Base-by-base conservation (phyloP, 179 eudicot genomes). In the Silene noctiflora region DNA sequence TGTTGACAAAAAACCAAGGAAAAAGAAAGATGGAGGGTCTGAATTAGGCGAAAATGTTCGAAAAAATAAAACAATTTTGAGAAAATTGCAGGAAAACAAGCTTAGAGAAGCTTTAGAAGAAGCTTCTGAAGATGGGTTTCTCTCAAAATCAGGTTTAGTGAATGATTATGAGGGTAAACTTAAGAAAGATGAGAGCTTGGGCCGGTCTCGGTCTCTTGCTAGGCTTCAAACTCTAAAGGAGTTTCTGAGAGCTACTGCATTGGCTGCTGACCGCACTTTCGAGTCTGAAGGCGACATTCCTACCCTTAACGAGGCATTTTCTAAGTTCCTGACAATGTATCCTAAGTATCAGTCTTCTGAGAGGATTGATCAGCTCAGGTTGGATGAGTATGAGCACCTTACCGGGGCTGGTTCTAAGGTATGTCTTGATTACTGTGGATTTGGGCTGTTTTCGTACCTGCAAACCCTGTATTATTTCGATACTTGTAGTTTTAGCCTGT, bases 41-140 rank as follows among this genome's bases (percentile, higher is more conserved):
- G 83, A 80, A 71, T 79, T 77, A 48, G 86, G 76, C 2, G 89
- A 89, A 25, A 88, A 86, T 44, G 48, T 79, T 73, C 89, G 82
- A 84, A 83, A 76, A 72, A 89, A 89, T 75, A 82, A 91, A 22
- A 88, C 95, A 35, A 61, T 84, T 80, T 87, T 91, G 6, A 85
- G 97, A 67, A 86, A 84, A 75, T 75, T 93, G 77, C 93, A 89
- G 76, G 98, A 91, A 73, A 88, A 82, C 61, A 93, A 93, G 84
- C 94, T 95, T 29, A 84, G 97, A 76, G 97, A 95, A 85, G 99
- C 99, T 85, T 87, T 95, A 20, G 99, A 91, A 73, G 99, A 93
- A 80, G 99, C 99, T 64, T 91, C 98, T 78, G 99, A 95, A 84
- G 93, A 93, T 84, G 99, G 99, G 82, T 91, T 92, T 72, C 88